These are phyloP conservation scores for Epithele typhae DNA, from an alignment of 768 basidiomycete genomes.

Conservation along the genomic window DNA sequence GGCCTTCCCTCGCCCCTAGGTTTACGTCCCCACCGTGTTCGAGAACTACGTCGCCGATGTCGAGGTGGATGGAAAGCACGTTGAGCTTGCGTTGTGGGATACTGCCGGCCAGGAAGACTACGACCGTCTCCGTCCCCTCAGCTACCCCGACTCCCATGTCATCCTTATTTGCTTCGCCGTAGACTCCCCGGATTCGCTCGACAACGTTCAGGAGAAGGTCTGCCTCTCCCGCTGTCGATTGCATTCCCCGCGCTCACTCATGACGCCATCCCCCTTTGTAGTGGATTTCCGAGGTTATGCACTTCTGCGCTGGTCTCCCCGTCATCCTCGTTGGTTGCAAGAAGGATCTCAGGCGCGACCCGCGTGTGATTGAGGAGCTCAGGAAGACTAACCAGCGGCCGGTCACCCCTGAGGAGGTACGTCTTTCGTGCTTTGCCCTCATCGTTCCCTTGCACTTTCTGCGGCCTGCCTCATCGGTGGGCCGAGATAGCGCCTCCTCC, in stretches of 20 bases:
- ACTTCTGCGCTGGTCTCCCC: constrained; percentile 92
- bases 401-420: constrained; percentile 88
- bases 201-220: constrained; percentile 99
- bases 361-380: constrained; percentile 90
- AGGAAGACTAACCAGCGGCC: constrained; percentile 93
- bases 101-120: constrained; percentile 99
- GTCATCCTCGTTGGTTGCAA: constrained; percentile 99
- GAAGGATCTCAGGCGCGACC: constrained; percentile 95
- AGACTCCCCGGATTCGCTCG: constrained; percentile 95
- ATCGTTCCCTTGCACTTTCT: not conserved
- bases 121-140: constrained; percentile 95
- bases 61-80: constrained; percentile 97
- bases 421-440: constrained; percentile 15
- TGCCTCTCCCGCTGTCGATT: constrained; percentile 25
- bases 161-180: constrained; percentile 99
- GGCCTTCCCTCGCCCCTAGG: constrained; percentile 44
- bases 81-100: constrained; percentile 99
- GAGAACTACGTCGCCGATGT: constrained; percentile 99
- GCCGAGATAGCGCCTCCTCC: not conserved
- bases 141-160: constrained; percentile 99
- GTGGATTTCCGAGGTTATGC: constrained; percentile 99
- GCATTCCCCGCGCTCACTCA: constrained; percentile 1
- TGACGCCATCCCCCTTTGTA: constrained; percentile 29
- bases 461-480: constrained; percentile 6
- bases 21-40: constrained; percentile 98